Evolutionary conservation across 768 basidiomycete genomes (phyloP).

Genomic region (Suillus plorans): DNA sequence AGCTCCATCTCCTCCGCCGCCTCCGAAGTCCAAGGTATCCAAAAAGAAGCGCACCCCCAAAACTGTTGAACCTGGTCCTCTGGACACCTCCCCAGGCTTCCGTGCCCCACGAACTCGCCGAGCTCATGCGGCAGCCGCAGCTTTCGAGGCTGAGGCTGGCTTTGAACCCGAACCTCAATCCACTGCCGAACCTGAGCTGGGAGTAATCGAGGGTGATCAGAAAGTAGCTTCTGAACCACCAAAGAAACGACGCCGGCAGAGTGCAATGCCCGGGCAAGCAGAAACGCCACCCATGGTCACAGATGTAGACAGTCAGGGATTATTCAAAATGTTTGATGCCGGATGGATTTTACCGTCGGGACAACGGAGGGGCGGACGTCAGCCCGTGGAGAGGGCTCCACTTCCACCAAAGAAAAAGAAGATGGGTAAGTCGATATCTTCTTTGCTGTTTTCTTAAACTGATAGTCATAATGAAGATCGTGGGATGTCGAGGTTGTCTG

Average conservation of each 20-base stretch:
- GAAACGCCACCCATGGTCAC: constrained; percentile 59
- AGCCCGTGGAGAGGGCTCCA: constrained; percentile 41
- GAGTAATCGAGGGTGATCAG: constrained; percentile 23
- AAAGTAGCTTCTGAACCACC: constrained; percentile 16
- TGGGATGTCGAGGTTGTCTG: constrained; percentile 43
- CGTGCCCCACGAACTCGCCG: constrained; percentile 51
- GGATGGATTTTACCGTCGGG: constrained; percentile 88
- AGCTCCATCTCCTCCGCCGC: constrained; percentile 1
- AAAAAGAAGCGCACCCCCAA: constrained; percentile 37
- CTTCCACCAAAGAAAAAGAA: constrained; percentile 57
- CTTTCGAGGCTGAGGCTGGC: constrained; percentile 42
- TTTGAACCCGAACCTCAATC: constrained; percentile 11
- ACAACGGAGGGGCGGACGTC: constrained; percentile 61
- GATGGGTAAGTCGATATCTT: constrained; percentile 13
- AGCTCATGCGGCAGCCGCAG: constrained; percentile 39
- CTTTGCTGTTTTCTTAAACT: constrained; percentile 1
- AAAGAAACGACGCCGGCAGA: constrained; percentile 19
- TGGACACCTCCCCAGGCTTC: constrained; percentile 45
- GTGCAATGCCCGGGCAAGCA: constrained; percentile 26
- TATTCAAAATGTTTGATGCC: constrained; percentile 79
- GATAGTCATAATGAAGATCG: constrained; percentile 25
- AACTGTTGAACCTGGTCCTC: constrained; percentile 18
- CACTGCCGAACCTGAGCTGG: constrained; percentile 12
- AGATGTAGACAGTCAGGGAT: constrained; percentile 67
- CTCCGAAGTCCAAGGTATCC: constrained; percentile 38